phyloP scores from a whole-genome alignment of 148 eudicot species.

The Persicaria tinctoria region DNA sequence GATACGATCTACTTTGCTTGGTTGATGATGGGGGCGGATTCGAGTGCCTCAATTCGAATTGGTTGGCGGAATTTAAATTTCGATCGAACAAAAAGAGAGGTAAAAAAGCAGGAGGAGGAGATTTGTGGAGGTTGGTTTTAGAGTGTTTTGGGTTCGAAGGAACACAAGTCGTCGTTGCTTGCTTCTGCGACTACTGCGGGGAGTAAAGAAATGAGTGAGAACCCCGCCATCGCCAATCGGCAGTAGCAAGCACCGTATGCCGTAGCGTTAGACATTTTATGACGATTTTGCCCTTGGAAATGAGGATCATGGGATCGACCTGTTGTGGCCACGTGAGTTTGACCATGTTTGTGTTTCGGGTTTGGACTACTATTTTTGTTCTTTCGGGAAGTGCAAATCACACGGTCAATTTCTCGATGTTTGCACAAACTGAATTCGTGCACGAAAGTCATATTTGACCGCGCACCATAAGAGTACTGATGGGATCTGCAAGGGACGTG shows the following conservation, averaged over 20 bases:
- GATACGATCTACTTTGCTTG: constrained; percentile 8
- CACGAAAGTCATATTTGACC: too few relatives aligned
- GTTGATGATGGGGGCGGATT: background rate
- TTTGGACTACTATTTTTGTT: too few relatives aligned
- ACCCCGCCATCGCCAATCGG: background rate
- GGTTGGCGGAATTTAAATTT: background rate
- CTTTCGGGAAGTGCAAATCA: too few relatives aligned
- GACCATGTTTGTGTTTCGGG: too few relatives aligned
- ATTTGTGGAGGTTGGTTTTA: background rate
- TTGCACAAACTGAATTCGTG: too few relatives aligned
- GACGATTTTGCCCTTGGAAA: background rate
- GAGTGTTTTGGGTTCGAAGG: background rate
- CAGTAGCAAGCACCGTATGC: background rate
- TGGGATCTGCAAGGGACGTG: too few relatives aligned
- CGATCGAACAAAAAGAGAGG: background rate
- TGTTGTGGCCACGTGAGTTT: too few relatives aligned
- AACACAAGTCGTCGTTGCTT: constrained; percentile 3
- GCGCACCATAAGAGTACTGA: too few relatives aligned
- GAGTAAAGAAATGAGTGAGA: background rate
- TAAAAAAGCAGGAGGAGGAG: background rate
- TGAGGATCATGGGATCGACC: background rate
- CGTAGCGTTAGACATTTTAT: too few relatives aligned
- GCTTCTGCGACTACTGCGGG: background rate
- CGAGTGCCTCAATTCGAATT: background rate
- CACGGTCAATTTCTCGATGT: too few relatives aligned